These are phyloP conservation scores for Tetrapisispora nanseiensis DNA, from an alignment of 805 yeast species.

Conservation along the genomic window DNA sequence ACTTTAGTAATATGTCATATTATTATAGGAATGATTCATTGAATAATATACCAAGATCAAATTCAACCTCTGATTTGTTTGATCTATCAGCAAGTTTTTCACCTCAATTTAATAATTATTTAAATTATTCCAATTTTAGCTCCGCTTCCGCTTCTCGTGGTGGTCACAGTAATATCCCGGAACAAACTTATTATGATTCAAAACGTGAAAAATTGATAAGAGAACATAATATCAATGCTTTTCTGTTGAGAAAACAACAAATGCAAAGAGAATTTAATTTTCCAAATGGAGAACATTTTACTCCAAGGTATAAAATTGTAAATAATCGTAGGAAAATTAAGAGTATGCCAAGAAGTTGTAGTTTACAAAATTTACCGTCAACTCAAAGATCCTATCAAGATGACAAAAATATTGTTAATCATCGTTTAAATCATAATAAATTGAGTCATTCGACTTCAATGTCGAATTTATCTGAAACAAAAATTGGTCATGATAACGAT, in stretches of 20 bases:
- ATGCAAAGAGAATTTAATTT: conserved; percentile 25
- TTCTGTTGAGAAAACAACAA: conserved; percentile 22
- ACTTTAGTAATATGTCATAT: too few species aligned
- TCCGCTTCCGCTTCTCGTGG: too few species aligned
- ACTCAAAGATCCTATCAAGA: background rate
- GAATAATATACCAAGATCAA: conserved; percentile 1
- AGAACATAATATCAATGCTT: conserved; percentile 4
- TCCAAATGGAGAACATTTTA: conserved; percentile 28
- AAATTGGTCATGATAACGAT: background rate
- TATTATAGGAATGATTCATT: background rate
- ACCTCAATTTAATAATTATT: background rate
- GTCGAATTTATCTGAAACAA: background rate
- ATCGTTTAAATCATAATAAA: background rate
- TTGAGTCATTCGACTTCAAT: background rate
- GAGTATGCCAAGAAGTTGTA: background rate
- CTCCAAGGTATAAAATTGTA: conserved; percentile 15
- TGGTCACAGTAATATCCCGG: too few species aligned
- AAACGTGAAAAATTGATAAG: background rate
- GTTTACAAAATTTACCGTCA: background rate
- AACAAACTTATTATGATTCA: background rate
- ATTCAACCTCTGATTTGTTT: conserved; percentile 1
- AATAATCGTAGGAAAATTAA: background rate
- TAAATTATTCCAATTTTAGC: background rate
- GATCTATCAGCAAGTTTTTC: background rate
- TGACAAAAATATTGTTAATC: background rate